phyloP scores from a whole-genome alignment of 2,329 filamentous ascomycete genomes.

The Trichophyton verrucosum region DNA sequence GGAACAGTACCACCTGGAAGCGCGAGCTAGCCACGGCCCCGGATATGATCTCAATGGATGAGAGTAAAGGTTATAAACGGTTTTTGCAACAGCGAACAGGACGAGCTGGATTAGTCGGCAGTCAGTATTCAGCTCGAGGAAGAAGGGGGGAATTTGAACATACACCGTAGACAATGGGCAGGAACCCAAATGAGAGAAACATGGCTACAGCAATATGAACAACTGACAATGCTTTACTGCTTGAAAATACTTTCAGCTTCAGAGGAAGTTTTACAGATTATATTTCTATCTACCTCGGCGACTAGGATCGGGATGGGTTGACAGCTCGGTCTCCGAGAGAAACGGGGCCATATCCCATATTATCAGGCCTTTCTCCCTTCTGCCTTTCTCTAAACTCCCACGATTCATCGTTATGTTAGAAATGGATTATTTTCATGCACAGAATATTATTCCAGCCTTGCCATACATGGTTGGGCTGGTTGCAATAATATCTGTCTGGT shows the following conservation, averaged over 20 bases:
- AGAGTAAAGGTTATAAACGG: conserved; percentile 20
- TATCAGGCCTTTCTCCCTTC: neutral
- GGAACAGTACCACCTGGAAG: conserved; percentile 17
- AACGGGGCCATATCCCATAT: neutral
- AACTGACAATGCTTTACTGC: neutral
- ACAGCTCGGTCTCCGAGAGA: neutral
- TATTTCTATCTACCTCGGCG: neutral
- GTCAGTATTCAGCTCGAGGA: neutral
- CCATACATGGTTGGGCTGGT: neutral
- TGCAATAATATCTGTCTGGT: neutral
- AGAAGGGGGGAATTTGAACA: neutral
- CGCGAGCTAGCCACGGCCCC: conserved; percentile 17
- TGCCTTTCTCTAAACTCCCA: neutral
- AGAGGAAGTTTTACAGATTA: neutral
- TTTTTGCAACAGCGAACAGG: neutral
- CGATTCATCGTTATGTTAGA: neutral
- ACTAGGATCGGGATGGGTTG: neutral
- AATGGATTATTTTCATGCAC: neutral
- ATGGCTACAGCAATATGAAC: neutral
- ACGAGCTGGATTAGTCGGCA: neutral
- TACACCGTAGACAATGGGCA: neutral
- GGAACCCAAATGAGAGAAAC: neutral
- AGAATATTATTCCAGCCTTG: neutral
- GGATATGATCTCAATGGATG: conserved; percentile 22
- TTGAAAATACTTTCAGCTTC: neutral